Evolutionary conservation across 2,329 filamentous ascomycete species (phyloP), one percentile per base, ranked within the genome.

Genomic region (Lachnum nothofagi): DNA sequence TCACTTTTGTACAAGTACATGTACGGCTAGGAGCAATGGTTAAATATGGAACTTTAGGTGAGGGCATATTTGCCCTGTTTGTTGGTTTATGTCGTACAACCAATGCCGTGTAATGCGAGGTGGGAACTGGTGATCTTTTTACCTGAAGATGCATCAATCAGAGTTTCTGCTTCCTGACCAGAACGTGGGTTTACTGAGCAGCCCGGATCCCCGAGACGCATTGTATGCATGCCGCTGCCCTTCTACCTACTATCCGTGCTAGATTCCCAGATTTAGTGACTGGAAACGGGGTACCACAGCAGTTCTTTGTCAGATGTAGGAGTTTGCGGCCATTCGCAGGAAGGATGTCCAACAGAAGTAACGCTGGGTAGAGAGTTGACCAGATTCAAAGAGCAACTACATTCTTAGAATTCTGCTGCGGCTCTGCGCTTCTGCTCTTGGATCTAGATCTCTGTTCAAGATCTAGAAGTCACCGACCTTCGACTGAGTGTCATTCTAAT

Each of bases 281-380:
- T 37, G 19, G 34, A 37, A 37, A 17, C 22, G 38, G 19, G 16
- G 49, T 54, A 37, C n/a, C 54, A 53, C 46, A 33, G 31, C 49
- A 49, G 42, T 44, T 49, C 45, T 49, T 47, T 49, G 43, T 57
- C 43, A 46, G 48, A 50, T 46, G 29, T 37, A 10, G 17, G 34
- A 37, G 16, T 10, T 37, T n/a, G 25, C 20, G 42, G 47, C 46
- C 37, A 41, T 29, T 22, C 40, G 33, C 42, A 22, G n/a, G 19
- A 37, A 17, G 10, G 19, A 14, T 17, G 44, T 20, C 38, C 44
- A 47, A 56, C 46, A 46, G 53, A 42, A 42, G 42, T 50, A 27
- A 46, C 42, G 45, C 44, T 47, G 20, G 44, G 33, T 31, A 17
- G 25, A 12, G 40, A 24, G 7, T 31, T 17, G 40, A 29, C 34